phyloP scores from a whole-genome alignment of 257 asterid species.

The Marsdenia floribunda region DNA sequence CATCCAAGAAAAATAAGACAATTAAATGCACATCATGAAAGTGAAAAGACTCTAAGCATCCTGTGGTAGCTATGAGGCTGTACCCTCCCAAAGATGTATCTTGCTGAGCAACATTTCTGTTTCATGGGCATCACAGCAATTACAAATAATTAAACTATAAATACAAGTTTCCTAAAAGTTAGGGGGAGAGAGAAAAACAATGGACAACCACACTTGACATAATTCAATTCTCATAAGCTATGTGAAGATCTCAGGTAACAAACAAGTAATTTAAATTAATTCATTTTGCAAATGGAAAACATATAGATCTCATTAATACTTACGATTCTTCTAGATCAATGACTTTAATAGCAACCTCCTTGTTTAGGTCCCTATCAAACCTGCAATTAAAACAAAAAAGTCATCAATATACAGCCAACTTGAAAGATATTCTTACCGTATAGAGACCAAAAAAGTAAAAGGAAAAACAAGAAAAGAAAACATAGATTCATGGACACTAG shows the following conservation, averaged over 20 bases:
- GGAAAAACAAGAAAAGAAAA: too few species aligned
- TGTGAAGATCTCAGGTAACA: not conserved
- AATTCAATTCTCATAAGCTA: not conserved
- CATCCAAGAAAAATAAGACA: not conserved
- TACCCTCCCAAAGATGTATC: not conserved
- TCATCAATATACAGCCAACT: not conserved
- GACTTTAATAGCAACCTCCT: constrained; percentile 94
- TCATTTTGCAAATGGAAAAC: constrained; percentile 3
- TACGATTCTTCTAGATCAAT: constrained; percentile 99
- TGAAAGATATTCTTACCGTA: not conserved
- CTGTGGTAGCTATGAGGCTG: not conserved
- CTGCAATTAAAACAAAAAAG: constrained; percentile 46
- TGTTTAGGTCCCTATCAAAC: constrained; percentile 86
- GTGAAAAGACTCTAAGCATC: not conserved
- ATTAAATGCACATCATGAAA: not conserved
- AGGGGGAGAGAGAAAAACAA: not conserved
- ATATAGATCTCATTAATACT: constrained; percentile 28
- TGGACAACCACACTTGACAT: not conserved
- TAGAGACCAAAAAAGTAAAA: not conserved
- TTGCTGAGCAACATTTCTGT: not conserved
- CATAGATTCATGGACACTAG: not conserved
- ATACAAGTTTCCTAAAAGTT: not conserved
- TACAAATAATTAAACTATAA: not conserved
- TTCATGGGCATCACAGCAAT: not conserved
- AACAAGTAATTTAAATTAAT: not conserved